Percentiles rank a stretch among this genome's conserved stretches.
Evolutionary conservation across 441 rosid species (phyloP).

Genomic region (Sinapis alba): DNA sequence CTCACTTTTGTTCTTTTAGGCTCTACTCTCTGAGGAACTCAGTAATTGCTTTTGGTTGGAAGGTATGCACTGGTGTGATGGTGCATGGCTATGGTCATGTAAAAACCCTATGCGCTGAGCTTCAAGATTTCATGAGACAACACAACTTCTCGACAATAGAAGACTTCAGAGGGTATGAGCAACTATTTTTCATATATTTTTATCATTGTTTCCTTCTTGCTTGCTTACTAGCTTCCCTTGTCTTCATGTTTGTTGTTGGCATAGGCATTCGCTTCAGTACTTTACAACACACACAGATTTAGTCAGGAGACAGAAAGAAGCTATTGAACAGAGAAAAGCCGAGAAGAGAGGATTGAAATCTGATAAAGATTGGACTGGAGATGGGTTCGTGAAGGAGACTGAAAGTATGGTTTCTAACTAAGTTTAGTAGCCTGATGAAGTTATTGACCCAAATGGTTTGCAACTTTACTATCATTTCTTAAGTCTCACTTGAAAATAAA

Average conservation of each 20-base stretch:
- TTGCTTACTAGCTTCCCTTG: not conserved
- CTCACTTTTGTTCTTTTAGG: not conserved
- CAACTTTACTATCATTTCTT: not conserved
- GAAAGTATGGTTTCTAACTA: constrained; percentile 98
- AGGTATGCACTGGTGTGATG: constrained; percentile 99
- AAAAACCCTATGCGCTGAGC: constrained; percentile 75
- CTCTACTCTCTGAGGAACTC: not conserved
- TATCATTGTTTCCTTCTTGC: not conserved
- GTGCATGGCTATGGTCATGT: constrained; percentile 95
- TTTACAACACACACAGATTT: constrained; percentile 90
- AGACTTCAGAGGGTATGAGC: constrained; percentile 86
- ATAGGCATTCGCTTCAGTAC: constrained; percentile 77
- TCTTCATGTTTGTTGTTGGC: not conserved
- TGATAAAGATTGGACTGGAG: constrained; percentile 99
- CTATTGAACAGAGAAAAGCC: constrained; percentile 74
- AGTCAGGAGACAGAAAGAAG: constrained; percentile 81
- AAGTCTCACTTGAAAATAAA: constrained; percentile 11
- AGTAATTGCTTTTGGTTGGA: not conserved
- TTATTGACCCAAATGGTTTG: constrained; percentile 8
- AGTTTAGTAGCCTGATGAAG: constrained; percentile 16
- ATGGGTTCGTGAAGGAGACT: constrained; percentile 87
- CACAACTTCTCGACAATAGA: constrained; percentile 82
- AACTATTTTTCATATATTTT: not conserved
- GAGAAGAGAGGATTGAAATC: constrained; percentile 74
- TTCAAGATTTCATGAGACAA: constrained; percentile 84